Evolutionary conservation across 2,329 filamentous ascomycete species (phyloP).

Genomic region (Claviceps purpurea): DNA sequence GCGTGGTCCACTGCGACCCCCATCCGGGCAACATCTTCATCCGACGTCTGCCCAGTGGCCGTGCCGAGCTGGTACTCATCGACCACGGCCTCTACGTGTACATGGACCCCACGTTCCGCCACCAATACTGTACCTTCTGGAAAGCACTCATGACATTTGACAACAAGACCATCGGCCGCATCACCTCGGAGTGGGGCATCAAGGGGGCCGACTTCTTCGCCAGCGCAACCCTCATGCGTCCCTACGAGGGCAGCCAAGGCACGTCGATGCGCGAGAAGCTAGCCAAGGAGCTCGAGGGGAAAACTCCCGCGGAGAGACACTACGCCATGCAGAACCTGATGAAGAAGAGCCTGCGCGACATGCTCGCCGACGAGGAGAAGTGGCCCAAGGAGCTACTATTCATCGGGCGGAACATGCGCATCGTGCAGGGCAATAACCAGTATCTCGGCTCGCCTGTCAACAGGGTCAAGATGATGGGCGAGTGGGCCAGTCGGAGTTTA

Average conservation of each 20-base stretch:
- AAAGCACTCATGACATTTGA: constrained; percentile 89
- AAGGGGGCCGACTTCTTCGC: constrained; percentile 84
- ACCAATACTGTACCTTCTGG: constrained; percentile 85
- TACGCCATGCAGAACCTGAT: constrained; percentile 83
- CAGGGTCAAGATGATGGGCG: constrained; percentile 82
- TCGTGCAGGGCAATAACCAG: constrained; percentile 88
- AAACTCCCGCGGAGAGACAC: constrained; percentile 55
- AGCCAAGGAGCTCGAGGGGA: constrained; percentile 48
- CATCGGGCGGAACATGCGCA: constrained; percentile 80
- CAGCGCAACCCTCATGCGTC: constrained; percentile 74
- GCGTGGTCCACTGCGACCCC: constrained; percentile 88
- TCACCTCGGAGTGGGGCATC: constrained; percentile 76
- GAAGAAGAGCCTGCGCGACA: constrained; percentile 51
- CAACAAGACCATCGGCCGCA: constrained; percentile 59
- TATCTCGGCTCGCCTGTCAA: constrained; percentile 84
- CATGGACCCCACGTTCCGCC: constrained; percentile 71
- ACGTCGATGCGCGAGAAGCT: constrained; percentile 48
- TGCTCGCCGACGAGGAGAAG: constrained; percentile 73
- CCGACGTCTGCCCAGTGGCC: constrained; percentile 67
- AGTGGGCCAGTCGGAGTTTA: constrained; percentile 78
- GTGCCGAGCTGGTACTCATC: constrained; percentile 82
- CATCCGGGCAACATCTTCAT: constrained; percentile 97
- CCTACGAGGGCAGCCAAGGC: constrained; percentile 71
- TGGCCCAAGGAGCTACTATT: constrained; percentile 88
- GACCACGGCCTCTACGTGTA: constrained; percentile 95